phyloP scores from a whole-genome alignment of 2,329 filamentous ascomycete species.

The Grosmannia serpens region DNA sequence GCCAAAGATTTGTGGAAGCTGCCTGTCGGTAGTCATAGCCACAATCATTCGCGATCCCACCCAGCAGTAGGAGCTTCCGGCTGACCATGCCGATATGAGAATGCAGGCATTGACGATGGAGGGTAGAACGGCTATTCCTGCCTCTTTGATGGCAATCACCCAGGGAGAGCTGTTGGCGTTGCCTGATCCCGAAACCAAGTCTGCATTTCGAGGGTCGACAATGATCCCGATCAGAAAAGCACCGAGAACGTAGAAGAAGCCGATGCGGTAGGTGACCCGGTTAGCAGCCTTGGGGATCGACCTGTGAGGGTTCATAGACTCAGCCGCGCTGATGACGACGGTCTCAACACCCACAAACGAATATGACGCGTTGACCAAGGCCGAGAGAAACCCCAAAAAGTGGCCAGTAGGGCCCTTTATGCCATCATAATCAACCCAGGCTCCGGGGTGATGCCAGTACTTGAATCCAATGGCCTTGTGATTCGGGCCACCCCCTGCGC shows the following conservation, averaged over 20 bases:
- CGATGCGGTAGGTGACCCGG: constrained; percentile 18
- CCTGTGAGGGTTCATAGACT: constrained; percentile 11
- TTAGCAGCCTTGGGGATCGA: constrained; percentile 11
- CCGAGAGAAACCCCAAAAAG: constrained; percentile 47
- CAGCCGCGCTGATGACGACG: constrained; percentile 6
- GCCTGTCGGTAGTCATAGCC: constrained; percentile 44
- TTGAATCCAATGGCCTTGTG: constrained; percentile 36
- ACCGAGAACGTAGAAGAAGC: constrained; percentile 19
- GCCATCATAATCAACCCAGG: constrained; percentile 35
- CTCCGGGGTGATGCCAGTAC: constrained; percentile 35
- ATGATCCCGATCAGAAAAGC: constrained; percentile 19
- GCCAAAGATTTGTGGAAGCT: constrained; percentile 44
- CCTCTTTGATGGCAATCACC: constrained; percentile 60
- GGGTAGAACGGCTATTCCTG: constrained; percentile 55
- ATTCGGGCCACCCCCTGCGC: constrained; percentile 41
- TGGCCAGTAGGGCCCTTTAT: constrained; percentile 30
- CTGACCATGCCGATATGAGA: constrained; percentile 58
- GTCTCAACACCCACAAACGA: constrained; percentile 53
- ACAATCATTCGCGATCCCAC: constrained; percentile 48
- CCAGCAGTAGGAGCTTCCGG: constrained; percentile 53
- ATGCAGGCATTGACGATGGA: constrained; percentile 67
- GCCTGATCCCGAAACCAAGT: constrained; percentile 18
- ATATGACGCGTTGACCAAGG: constrained; percentile 44
- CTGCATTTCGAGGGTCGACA: constrained; percentile 16
- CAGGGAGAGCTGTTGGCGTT: constrained; percentile 40